Conservation (phyloP, 1,284 basidiomycete genomes). For the Exobasidium cylindrosporum region DNA sequence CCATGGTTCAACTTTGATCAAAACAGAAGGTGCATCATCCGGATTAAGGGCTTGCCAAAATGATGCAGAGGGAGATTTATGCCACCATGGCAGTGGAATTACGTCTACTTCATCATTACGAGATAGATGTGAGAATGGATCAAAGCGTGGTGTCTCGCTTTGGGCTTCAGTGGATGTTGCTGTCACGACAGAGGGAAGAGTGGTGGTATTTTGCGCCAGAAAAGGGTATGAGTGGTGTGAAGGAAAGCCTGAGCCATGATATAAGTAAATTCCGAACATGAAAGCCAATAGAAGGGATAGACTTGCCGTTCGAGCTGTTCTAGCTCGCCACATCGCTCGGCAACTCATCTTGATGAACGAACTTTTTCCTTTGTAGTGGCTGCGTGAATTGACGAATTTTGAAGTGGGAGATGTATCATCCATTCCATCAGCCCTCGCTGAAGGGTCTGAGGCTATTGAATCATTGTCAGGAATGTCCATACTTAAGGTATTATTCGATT, state of each 20-base stretch:
- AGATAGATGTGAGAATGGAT: constrained; percentile 38
- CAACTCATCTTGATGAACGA: constrained; percentile 12
- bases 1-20: constrained; percentile 75
- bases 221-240: constrained; percentile 15
- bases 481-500: neutral
- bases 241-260: constrained; percentile 44
- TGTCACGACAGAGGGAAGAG: neutral
- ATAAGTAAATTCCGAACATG: constrained; percentile 45
- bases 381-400: neutral
- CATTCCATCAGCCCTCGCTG: neutral
- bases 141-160: constrained; percentile 18
- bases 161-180: neutral
- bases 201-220: neutral
- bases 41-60: constrained; percentile 83
- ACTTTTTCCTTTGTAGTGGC: neutral
- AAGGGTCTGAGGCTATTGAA: neutral
- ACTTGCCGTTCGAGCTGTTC: constrained; percentile 76
- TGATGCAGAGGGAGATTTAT: constrained; percentile 48
- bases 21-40: constrained; percentile 66
- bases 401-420: neutral
- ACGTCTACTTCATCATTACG: neutral
- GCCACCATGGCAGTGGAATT: constrained; percentile 36
- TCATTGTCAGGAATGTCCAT: neutral
- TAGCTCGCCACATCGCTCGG: constrained; percentile 58
- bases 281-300: constrained; percentile 60